Evolutionary conservation across 108 stramenopile genomes (phyloP).

Genomic region (Asterionellopsis glacialis): DNA sequence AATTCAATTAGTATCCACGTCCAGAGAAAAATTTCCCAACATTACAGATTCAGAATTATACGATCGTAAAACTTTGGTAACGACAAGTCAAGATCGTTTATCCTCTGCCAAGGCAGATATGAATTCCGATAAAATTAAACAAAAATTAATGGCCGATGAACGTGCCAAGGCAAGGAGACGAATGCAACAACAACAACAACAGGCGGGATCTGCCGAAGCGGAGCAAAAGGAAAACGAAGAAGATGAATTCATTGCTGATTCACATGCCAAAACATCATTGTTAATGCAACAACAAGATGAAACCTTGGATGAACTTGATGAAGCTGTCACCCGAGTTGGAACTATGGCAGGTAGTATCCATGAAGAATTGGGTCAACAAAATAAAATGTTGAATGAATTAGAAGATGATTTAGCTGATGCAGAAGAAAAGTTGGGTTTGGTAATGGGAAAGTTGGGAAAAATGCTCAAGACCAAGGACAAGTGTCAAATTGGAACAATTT

Average conservation of each 20-base stretch:
- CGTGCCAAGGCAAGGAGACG: slow-evolving; percentile 56
- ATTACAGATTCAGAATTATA: slow-evolving; percentile 54
- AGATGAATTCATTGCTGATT: slow-evolving; percentile 28
- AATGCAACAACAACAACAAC: slow-evolving; percentile 10
- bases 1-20: slow-evolving; percentile 58
- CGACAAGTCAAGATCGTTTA: slow-evolving; percentile 51
- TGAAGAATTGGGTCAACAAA: slow-evolving; percentile 80
- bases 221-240: slow-evolving; percentile 28
- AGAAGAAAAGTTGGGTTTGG: slow-evolving; percentile 80
- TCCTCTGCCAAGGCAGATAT: slow-evolving; percentile 45
- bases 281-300: slow-evolving; percentile 86
- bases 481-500: slow-evolving; percentile 74
- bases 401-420: slow-evolving; percentile 79
- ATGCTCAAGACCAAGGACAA: slow-evolving; percentile 80
- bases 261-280: slow-evolving; percentile 64
- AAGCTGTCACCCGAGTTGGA: slow-evolving; percentile 72
- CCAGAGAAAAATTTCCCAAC: slow-evolving; percentile 59
- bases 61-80: slow-evolving; percentile 50
- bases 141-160: slow-evolving; percentile 62
- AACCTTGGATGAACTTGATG: slow-evolving; percentile 74
- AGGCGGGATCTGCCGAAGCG: slow-evolving; percentile 24
- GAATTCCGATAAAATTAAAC: slow-evolving; percentile 54
- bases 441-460: slow-evolving; percentile 86
- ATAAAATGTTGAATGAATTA: slow-evolving; percentile 76
- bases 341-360: slow-evolving; percentile 77